Conservation (phyloP, 2,329 filamentous ascomycete genomes). For the Spiromastix sp. region DNA sequence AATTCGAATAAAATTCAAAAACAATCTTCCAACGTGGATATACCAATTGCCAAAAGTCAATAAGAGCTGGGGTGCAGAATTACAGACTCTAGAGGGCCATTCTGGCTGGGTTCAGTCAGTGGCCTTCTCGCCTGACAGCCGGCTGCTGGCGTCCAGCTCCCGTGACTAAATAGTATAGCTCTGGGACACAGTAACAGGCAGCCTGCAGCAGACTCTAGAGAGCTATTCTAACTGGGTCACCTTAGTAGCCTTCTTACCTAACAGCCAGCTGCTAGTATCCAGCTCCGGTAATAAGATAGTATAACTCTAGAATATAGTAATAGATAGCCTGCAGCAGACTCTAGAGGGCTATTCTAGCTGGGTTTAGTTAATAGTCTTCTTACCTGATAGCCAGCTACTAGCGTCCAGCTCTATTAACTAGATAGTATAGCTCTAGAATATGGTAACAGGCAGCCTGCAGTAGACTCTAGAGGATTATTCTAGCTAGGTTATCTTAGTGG, state of each 20-base stretch:
- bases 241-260: slow-evolving; percentile 16
- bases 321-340: too few relatives aligned
- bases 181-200: slow-evolving; percentile 10
- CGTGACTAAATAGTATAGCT: slow-evolving; percentile 11
- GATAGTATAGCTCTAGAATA: not conserved
- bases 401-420: not conserved
- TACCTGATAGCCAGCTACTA: not conserved
- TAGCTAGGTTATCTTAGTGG: slow-evolving; percentile 2
- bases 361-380: slow-evolving; percentile 1
- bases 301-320: too few relatives aligned
- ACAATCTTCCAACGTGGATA: not conserved
- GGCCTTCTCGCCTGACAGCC: slow-evolving; percentile 7
- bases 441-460: not conserved
- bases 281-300: too few relatives aligned
- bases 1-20: not conserved
- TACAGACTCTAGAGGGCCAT: slow-evolving; percentile 6
- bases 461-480: not conserved
- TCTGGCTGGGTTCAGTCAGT: slow-evolving; percentile 2
- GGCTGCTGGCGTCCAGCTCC: slow-evolving; percentile 6
- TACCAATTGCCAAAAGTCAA: slow-evolving; percentile 2
- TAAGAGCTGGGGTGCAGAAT: not conserved
- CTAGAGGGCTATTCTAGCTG: not conserved
- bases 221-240: slow-evolving; percentile 12
- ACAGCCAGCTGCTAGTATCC: slow-evolving; percentile 14
- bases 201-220: slow-evolving; percentile 9